These are phyloP conservation scores for Themeda triandra DNA, from an alignment of 176 grass and related monocot species.

Conservation along the genomic window DNA sequence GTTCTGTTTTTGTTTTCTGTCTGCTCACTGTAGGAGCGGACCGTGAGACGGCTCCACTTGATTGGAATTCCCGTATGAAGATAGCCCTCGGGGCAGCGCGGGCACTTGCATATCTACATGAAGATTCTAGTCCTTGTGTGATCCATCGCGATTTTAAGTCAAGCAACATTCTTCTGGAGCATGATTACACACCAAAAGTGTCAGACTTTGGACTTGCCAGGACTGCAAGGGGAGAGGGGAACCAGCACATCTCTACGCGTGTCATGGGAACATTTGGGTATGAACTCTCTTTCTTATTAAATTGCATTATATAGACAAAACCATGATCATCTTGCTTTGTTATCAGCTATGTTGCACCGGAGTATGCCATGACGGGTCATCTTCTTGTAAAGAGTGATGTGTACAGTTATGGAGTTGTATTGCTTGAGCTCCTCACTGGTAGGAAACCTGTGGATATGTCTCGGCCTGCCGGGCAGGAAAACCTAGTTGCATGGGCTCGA, in stretches of 20 bases:
- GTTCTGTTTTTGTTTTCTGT: constrained; percentile 16
- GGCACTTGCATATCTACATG: constrained; percentile 89
- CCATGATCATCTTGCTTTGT: neutral
- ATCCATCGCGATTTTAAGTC: constrained; percentile 99
- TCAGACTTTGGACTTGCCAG: constrained; percentile 95
- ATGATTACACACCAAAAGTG: constrained; percentile 92
- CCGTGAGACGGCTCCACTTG: constrained; percentile 61
- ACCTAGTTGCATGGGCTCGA: constrained; percentile 89
- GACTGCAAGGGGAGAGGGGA: constrained; percentile 76
- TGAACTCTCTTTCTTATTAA: neutral
- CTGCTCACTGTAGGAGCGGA: constrained; percentile 47
- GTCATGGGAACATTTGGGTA: constrained; percentile 99
- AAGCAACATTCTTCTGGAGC: constrained; percentile 93
- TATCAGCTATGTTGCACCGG: constrained; percentile 79
- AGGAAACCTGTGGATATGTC: constrained; percentile 94
- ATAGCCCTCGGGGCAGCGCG: constrained; percentile 90
- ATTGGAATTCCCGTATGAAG: constrained; percentile 91
- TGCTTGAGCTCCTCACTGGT: constrained; percentile 95
- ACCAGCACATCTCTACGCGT: constrained; percentile 87
- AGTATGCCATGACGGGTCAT: constrained; percentile 98
- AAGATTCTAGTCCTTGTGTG: constrained; percentile 95
- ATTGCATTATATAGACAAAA: constrained; percentile 7
- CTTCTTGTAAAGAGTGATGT: constrained; percentile 98
- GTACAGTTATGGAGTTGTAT: constrained; percentile 96
- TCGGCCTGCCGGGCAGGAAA: constrained; percentile 75